These are phyloP conservation scores for Cavenderia fasciculata DNA, from an alignment of 78 protist species.

Conservation along the genomic window DNA sequence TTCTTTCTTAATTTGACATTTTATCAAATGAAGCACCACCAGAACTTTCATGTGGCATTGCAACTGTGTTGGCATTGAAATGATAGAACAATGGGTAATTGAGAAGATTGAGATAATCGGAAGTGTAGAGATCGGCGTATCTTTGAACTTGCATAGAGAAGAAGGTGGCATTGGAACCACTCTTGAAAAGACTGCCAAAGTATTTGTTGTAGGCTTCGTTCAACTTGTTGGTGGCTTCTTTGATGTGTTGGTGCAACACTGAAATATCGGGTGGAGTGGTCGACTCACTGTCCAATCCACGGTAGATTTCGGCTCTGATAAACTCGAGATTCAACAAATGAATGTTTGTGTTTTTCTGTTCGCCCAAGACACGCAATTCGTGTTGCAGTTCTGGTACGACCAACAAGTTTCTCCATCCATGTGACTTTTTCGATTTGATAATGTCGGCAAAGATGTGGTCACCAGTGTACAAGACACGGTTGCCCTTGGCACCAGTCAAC, in stretches of 20 bases:
- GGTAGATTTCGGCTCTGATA: conserved; percentile 79
- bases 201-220: conserved; percentile 60
- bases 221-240: conserved; percentile 24
- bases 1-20: conserved; percentile 22
- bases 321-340: conserved; percentile 79
- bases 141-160: conserved; percentile 84
- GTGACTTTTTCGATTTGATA: conserved; percentile 80
- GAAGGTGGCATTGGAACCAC: conserved; percentile 78
- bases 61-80: conserved; percentile 52
- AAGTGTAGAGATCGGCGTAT: conserved; percentile 86
- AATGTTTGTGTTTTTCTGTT: conserved; percentile 31
- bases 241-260: conserved; percentile 50
- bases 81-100: conserved; percentile 84
- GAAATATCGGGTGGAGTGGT: conserved; percentile 69
- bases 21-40: conserved; percentile 25
- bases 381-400: conserved; percentile 81
- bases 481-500: conserved; percentile 78
- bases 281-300: conserved; percentile 64
- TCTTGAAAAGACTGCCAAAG: conserved; percentile 81
- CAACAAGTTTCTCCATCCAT: conserved; percentile 83
- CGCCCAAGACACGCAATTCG: conserved; percentile 46
- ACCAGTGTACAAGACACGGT: conserved; percentile 78
- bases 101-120: conserved; percentile 55
- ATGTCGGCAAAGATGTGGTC: conserved; percentile 88
- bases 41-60: conserved; percentile 61